These are phyloP conservation scores for Mycena venus DNA, from an alignment of 768 basidiomycete genomes.

Conservation along the genomic window DNA sequence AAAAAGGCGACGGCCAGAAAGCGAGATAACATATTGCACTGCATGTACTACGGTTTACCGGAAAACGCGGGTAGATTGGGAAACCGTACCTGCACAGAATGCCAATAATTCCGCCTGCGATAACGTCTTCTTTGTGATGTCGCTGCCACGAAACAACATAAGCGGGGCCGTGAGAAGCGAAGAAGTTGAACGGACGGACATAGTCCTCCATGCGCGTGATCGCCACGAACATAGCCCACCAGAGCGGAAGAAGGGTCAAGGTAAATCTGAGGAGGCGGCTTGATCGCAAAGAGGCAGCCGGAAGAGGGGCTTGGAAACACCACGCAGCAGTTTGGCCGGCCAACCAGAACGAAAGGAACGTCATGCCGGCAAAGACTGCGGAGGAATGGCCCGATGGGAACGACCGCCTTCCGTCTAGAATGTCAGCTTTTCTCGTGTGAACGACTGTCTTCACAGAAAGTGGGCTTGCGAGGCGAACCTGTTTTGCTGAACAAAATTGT, in stretches of 20 bases:
- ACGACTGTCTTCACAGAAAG: no score
- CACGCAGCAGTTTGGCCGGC: constrained; percentile 76
- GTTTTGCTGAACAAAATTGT: constrained; percentile 44
- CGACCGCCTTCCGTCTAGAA: constrained; percentile 68
- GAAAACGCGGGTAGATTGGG: no score
- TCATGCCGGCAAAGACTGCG: constrained; percentile 75
- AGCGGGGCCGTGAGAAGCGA: constrained; percentile 4
- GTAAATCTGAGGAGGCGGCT: constrained; percentile 62
- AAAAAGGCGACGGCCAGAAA: constrained; percentile 78
- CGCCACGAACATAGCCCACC: constrained; percentile 72
- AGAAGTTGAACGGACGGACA: constrained; percentile 58
- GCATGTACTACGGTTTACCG: no score
- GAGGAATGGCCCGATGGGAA: constrained; percentile 83
- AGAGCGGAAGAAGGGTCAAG: constrained; percentile 66
- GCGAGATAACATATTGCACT: constrained; percentile 66
- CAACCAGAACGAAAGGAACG: constrained; percentile 71
- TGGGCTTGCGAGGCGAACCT: no score
- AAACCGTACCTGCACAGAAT: no score
- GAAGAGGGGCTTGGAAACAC: constrained; percentile 59
- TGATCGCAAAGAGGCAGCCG: constrained; percentile 51
- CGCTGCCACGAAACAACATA: constrained; percentile 51
- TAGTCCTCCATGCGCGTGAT: constrained; percentile 75
- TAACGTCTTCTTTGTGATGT: constrained; percentile 79
- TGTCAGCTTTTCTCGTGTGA: constrained; percentile 40
- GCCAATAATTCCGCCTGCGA: constrained; percentile 73